A percentile compares a stretch with the other conserved stretches of the same genome.
These are phyloP conservation scores for Barbarea vulgaris DNA, from an alignment of 345 rosid genomes.

Conservation along the genomic window DNA sequence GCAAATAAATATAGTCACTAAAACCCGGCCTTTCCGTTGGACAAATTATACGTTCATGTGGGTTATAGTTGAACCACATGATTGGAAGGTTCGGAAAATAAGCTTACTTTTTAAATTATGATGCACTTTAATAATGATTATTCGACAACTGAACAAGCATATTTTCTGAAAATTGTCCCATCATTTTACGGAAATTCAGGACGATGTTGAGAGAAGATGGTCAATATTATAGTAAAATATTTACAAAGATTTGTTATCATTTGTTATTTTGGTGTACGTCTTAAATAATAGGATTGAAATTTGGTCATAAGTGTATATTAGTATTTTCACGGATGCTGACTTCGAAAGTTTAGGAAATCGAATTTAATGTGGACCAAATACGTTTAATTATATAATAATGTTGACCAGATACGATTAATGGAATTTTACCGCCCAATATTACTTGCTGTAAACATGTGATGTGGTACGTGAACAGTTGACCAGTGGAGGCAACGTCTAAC, in stretches of 20 bases:
- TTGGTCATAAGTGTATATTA: constrained; percentile 3
- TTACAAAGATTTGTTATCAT: background rate
- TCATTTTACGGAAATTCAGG: constrained; percentile 23
- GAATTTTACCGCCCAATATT: constrained; percentile 23
- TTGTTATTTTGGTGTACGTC: background rate
- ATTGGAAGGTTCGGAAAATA: constrained; percentile 29
- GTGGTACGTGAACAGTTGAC: constrained; percentile 28
- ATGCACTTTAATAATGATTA: constrained; percentile 13
- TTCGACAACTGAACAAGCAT: constrained; percentile 10
- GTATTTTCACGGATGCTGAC: background rate
- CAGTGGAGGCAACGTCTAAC: constrained; percentile 15
- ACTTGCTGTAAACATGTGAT: constrained; percentile 24
- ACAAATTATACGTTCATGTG: constrained; percentile 24
- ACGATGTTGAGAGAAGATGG: constrained; percentile 18
- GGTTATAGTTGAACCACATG: constrained; percentile 32
- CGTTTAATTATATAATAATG: constrained; percentile 22
- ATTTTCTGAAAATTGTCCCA: constrained; percentile 16
- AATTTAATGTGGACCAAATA: constrained; percentile 19
- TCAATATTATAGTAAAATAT: constrained; percentile 1
- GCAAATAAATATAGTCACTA: constrained; percentile 27
- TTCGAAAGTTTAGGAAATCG: background rate
- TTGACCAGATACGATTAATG: constrained; percentile 32
- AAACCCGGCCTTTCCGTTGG: constrained; percentile 5
- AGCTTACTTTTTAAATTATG: background rate
- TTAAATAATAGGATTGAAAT: constrained; percentile 17